Percentiles rank a stretch among this genome's conserved stretches.
These are phyloP conservation scores for Cyclotella atomus DNA, from an alignment of 108 stramenopile species.

Conservation along the genomic window DNA sequence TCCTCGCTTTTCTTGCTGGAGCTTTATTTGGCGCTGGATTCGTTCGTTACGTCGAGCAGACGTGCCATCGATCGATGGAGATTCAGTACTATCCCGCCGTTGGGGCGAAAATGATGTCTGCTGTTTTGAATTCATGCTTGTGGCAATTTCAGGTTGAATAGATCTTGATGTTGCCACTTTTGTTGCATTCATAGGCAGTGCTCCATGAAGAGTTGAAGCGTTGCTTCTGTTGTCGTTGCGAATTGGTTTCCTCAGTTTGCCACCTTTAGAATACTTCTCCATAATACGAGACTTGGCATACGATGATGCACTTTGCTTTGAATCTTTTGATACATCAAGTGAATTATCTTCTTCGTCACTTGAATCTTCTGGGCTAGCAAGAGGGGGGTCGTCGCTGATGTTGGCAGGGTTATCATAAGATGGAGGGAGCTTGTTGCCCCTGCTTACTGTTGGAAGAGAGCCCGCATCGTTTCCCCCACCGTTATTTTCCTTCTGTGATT, in stretches of 20 bases:
- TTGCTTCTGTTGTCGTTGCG: slow-evolving; percentile 1
- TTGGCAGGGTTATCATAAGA: not conserved
- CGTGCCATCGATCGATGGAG: not conserved
- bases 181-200: not conserved
- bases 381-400: slow-evolving; percentile 17
- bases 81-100: not conserved
- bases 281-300: slow-evolving; percentile 43
- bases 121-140: not conserved
- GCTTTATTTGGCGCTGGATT: not conserved
- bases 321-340: not conserved
- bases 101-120: not conserved
- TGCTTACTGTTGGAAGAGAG: not conserved
- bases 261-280: slow-evolving; percentile 38
- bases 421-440: not conserved
- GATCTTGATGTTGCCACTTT: not conserved
- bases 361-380: slow-evolving; percentile 32
- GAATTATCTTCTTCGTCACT: slow-evolving; percentile 12
- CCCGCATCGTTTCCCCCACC: slow-evolving; percentile 9
- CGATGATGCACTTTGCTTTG: not conserved
- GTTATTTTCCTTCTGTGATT: slow-evolving; percentile 34
- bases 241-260: slow-evolving; percentile 26
- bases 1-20: not conserved
- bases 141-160: not conserved
- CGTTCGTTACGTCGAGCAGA: not conserved
- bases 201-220: not conserved